Conservation (phyloP, 306 rosid species). For the Gleditsia sinensis region DNA sequence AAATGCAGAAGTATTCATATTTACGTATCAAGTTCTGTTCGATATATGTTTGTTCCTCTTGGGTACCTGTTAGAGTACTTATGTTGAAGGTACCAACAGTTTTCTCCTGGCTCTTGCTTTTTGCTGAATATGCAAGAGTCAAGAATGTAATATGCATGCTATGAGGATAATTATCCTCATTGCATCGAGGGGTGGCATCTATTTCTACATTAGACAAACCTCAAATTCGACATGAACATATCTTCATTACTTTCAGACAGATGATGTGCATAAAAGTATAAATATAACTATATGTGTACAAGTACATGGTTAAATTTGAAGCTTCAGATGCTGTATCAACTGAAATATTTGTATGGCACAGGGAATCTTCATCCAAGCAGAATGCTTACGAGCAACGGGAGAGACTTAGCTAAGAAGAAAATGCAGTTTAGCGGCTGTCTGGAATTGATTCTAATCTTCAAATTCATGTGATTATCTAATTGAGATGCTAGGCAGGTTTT, state of each 20-base stretch:
- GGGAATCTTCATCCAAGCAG: conserved; percentile 35
- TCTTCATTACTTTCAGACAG: not conserved
- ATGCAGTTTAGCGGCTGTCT: conserved; percentile 18
- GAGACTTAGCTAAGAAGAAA: conserved; percentile 28
- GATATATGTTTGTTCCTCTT: not conserved
- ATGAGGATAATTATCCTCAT: not conserved
- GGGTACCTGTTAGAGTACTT: not conserved
- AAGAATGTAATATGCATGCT: not conserved
- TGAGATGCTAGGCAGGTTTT: conserved; percentile 14
- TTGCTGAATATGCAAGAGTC: not conserved
- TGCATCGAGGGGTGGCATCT: conserved; percentile 3
- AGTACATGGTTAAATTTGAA: not conserved
- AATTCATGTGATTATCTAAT: conserved; percentile 17
- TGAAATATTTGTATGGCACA: conserved; percentile 30
- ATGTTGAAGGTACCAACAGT: not conserved
- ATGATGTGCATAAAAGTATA: not conserved
- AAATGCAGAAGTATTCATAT: conserved; percentile 8
- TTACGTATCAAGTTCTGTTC: too few species aligned
- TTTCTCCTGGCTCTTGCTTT: not conserved
- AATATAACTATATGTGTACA: not conserved
- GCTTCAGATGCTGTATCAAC: conserved; percentile 2
- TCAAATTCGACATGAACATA: not conserved
- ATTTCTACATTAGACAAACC: not conserved
- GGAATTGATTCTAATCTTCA: conserved; percentile 32
- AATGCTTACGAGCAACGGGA: conserved; percentile 13